Evolutionary conservation across 805 yeast genomes (phyloP).

Genomic region (Starmerella floris): DNA sequence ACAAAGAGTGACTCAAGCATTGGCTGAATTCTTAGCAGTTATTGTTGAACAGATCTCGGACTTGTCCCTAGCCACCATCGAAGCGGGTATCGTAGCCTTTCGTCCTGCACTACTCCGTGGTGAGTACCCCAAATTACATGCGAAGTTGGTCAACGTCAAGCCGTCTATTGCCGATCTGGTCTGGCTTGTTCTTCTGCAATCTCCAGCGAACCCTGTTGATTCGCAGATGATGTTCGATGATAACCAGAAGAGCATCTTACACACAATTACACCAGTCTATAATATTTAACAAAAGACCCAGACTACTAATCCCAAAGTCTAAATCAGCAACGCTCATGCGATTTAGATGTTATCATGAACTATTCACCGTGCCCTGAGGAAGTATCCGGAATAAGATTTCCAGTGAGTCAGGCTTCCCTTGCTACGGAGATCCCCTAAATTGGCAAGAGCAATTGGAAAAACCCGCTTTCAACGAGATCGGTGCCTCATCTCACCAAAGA

Average conservation of each 20-base stretch:
- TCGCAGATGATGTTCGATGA: neutral
- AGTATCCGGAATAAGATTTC: too few relatives aligned
- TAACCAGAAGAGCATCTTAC: too few relatives aligned
- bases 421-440: too few relatives aligned
- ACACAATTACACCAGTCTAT: neutral
- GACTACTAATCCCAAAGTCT: neutral
- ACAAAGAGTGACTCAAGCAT: constrained; percentile 6
- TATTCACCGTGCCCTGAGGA: too few relatives aligned
- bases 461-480: too few relatives aligned
- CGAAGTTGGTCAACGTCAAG: neutral
- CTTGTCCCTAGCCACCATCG: constrained; percentile 9
- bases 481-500: too few relatives aligned
- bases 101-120: constrained; percentile 14
- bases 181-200: constrained; percentile 14
- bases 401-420: too few relatives aligned
- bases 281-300: neutral
- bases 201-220: neutral
- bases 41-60: constrained; percentile 5
- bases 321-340: neutral
- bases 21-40: constrained; percentile 3
- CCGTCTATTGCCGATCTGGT: constrained; percentile 7
- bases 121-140: constrained; percentile 4
- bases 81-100: constrained; percentile 5
- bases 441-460: too few relatives aligned
- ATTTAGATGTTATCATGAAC: too few relatives aligned